Base-by-base conservation (phyloP, 2,329 filamentous ascomycete species). In the Sporothrix protearum region DNA sequence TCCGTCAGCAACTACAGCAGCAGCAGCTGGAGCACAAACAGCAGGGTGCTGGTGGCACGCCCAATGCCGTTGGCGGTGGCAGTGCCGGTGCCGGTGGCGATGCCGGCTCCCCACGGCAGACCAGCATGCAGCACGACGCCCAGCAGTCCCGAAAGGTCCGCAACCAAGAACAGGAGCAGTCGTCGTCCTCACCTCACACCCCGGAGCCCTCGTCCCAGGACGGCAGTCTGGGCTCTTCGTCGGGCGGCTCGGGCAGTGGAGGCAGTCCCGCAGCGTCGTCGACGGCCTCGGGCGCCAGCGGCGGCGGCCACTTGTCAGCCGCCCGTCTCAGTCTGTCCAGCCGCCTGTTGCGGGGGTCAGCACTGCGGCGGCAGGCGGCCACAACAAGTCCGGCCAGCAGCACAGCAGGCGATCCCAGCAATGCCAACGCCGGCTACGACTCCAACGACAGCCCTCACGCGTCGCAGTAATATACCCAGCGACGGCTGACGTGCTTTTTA, bases 301-400 rank as follows among this genome's bases (percentile, higher is more conserved):
- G 45, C 25, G 47, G 61, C 28, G 77, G 78, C 30, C 79, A 80
- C 1, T 70, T 81, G 25, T 82, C 80, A 4, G 81, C 82, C 57
- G 84, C 85, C 10, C 80, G 81, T 69, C 78, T 87, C 75, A 87
- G 84, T 69, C 78, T 87, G 51, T 85, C 84, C 5, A 84, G 81
- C 73, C 80, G 85, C 75, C 76, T 88, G 28, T 71, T 74, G 19
- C 74, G 74, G 22, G 49, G 66, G 3, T 70, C 75, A 16, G 49
- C 68, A 0, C 55, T 71, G 9, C 71, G 71, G 6, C 66, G 66
- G n/a, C 66, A 68, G 12, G 25, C 70, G 1, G 64, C 66, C 2
- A 30, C 51, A 22, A 47, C 39, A 0, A 64, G 22, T 3, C 28
- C 19, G 4, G 42, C 12, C 4, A 25, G 28, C 22, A 64, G 59